These are phyloP conservation scores for Exsudoporus floridanus DNA, from an alignment of 1,284 basidiomycete genomes.

Conservation along the genomic window DNA sequence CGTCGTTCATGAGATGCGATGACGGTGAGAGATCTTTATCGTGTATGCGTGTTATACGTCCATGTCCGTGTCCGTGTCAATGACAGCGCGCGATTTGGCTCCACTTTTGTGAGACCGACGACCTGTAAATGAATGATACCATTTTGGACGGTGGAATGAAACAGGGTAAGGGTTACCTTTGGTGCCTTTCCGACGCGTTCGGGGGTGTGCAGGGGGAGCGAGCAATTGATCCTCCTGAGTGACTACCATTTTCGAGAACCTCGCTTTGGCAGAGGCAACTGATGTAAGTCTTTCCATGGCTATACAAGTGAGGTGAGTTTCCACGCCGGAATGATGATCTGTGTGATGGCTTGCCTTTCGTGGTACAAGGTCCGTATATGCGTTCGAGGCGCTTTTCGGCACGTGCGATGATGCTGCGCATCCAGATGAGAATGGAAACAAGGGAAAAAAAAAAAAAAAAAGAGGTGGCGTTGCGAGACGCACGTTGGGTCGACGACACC, in stretches of 20 bases:
- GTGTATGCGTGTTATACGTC: neutral
- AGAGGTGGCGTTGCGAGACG: neutral
- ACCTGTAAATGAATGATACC: neutral
- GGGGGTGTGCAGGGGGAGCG: slow-evolving; percentile 15
- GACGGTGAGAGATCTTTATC: slow-evolving; percentile 5
- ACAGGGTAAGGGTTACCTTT: slow-evolving; percentile 4
- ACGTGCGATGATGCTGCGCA: slow-evolving; percentile 24
- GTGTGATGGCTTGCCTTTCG: slow-evolving; percentile 11
- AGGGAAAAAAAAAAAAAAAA: too few relatives aligned
- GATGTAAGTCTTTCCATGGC: slow-evolving; percentile 11
- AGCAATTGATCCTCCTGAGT: slow-evolving; percentile 21
- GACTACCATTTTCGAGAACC: slow-evolving; percentile 6
- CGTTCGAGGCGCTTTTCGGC: slow-evolving; percentile 24
- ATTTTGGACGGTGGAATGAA: neutral
- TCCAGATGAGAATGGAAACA: slow-evolving; percentile 4
- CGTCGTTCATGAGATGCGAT: neutral
- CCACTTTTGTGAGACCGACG: neutral
- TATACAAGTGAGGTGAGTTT: slow-evolving; percentile 12
- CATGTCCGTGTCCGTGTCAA: slow-evolving; percentile 13
- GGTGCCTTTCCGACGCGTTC: slow-evolving; percentile 11
- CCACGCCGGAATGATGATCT: neutral
- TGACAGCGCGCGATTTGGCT: slow-evolving; percentile 2
- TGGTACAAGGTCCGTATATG: slow-evolving; percentile 26
- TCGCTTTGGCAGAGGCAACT: slow-evolving; percentile 11
- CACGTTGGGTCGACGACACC: slow-evolving; percentile 21